Conservation (phyloP, 1,139 yeast species). For the Nakaseomyces delphensis region DNA sequence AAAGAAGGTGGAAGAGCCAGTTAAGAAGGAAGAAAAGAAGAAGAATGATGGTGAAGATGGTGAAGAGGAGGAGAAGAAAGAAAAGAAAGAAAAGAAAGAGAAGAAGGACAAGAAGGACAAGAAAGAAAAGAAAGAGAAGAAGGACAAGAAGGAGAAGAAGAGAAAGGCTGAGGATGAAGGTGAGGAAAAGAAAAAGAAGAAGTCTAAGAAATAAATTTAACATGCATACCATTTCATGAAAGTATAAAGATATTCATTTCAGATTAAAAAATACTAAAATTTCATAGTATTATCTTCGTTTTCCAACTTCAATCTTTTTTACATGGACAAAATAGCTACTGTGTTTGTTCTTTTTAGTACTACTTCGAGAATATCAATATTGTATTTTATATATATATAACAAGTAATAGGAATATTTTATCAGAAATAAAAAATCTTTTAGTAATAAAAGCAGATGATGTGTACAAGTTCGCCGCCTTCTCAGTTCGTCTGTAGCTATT, state of each 20-base stretch:
- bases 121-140: conserved; percentile 47
- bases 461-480: too few species aligned
- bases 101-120: conserved; percentile 47
- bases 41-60: conserved; percentile 30
- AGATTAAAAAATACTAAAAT: too few species aligned
- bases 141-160: conserved; percentile 58
- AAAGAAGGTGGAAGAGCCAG: conserved; percentile 28
- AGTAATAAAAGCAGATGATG: too few species aligned
- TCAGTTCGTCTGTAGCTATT: too few species aligned
- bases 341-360: background rate
- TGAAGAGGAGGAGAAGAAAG: conserved; percentile 15
- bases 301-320: background rate
- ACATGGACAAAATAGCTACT: background rate
- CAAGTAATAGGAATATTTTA: background rate
- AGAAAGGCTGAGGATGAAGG: conserved; percentile 57
- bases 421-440: background rate
- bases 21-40: conserved; percentile 34
- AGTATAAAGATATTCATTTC: too few species aligned
- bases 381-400: background rate
- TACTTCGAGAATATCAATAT: background rate
- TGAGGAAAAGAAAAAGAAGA: conserved; percentile 54
- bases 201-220: conserved; percentile 43
- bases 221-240: conserved; percentile 6
- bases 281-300: background rate
- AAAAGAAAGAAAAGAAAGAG: conserved; percentile 38